phyloP scores from a whole-genome alignment of 2,329 filamentous ascomycete species.

The Chrysoporthe cubensis region DNA sequence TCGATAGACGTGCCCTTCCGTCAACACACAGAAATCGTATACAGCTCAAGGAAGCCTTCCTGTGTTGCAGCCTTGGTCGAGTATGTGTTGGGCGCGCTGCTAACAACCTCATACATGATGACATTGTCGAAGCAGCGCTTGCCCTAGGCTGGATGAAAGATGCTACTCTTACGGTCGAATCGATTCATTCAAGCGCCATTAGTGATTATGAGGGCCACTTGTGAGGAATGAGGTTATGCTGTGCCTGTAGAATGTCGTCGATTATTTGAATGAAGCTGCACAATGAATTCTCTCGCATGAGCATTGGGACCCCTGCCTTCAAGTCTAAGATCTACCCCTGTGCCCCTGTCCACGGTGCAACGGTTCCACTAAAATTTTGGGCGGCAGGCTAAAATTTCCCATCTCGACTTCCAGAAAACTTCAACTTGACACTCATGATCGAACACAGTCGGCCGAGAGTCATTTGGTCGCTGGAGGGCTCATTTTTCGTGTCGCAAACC shows the following conservation, averaged over 20 bases:
- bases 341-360: conserved; percentile 11
- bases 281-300: not conserved
- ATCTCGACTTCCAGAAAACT: conserved; percentile 21
- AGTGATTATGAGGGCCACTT: not conserved
- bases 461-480: not conserved
- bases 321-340: conserved; percentile 13
- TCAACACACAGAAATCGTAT: conserved; percentile 31
- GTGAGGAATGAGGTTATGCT: not conserved
- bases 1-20: conserved; percentile 60
- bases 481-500: not conserved
- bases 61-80: conserved; percentile 13
- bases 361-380: conserved; percentile 28
- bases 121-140: conserved; percentile 18
- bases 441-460: not conserved
- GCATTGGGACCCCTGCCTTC: conserved; percentile 3
- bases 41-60: not conserved
- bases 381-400: conserved; percentile 26
- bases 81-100: conserved; percentile 8
- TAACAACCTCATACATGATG: conserved; percentile 16
- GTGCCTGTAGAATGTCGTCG: not conserved
- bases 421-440: conserved; percentile 6
- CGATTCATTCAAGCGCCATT: not conserved
- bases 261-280: not conserved
- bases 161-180: not conserved
- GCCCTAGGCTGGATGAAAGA: not conserved